A percentile compares a stretch with the other conserved stretches of the same genome.
Evolutionary conservation across 768 basidiomycete genomes (phyloP).

Genomic region (Suillus subluteus): DNA sequence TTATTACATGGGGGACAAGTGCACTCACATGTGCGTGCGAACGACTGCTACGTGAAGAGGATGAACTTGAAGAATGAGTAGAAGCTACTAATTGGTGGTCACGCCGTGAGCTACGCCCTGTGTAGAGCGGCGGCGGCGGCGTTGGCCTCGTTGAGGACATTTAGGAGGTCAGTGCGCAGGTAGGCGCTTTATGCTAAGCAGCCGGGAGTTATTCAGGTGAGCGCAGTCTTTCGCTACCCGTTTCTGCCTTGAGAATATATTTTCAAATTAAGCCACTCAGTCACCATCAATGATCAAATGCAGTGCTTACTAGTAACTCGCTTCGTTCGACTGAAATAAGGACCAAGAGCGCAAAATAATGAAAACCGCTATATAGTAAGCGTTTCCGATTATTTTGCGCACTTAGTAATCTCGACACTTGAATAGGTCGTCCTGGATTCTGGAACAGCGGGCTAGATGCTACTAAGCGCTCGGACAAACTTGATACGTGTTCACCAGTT

Average conservation of each 20-base stretch:
- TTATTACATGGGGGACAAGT: slow-evolving; percentile 16
- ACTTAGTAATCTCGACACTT: too few relatives aligned
- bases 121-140: slow-evolving; percentile 22
- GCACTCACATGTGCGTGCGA: slow-evolving; percentile 29
- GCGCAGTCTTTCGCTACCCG: background rate
- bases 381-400: too few relatives aligned
- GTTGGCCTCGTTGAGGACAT: slow-evolving; percentile 26
- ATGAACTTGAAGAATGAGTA: slow-evolving; percentile 39
- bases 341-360: too few relatives aligned
- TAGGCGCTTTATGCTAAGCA: slow-evolving; percentile 47
- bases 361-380: too few relatives aligned
- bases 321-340: too few relatives aligned
- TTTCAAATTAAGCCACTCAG: background rate
- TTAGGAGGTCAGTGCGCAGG: background rate
- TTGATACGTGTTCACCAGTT: too few relatives aligned
- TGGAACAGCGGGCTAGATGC: too few relatives aligned
- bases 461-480: too few relatives aligned
- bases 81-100: slow-evolving; percentile 59
- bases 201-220: slow-evolving; percentile 28
- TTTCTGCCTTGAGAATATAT: slow-evolving; percentile 10
- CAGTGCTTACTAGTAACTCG: too few relatives aligned
- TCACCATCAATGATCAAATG: background rate
- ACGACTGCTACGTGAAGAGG: slow-evolving; percentile 26
- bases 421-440: too few relatives aligned
- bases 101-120: slow-evolving; percentile 51